A percentile compares a stretch with the other conserved stretches of the same genome.
These are phyloP conservation scores for Prinsepia uniflora DNA, from an alignment of 306 rosid genomes.

Conservation along the genomic window DNA sequence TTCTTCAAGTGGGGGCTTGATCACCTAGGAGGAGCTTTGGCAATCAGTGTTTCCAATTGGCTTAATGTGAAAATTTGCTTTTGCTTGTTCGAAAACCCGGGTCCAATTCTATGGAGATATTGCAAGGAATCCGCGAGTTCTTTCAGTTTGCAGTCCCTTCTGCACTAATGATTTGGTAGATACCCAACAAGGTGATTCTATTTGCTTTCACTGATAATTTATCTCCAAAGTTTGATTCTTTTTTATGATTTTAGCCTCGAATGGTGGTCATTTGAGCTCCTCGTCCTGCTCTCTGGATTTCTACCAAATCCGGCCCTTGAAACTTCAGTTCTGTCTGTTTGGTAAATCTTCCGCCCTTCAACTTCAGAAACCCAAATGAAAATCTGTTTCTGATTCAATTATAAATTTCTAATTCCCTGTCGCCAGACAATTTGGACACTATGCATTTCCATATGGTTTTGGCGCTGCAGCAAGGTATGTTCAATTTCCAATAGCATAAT, in stretches of 20 bases:
- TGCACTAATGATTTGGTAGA: constrained; percentile 46
- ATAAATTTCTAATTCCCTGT: neutral
- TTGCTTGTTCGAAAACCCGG: constrained; percentile 42
- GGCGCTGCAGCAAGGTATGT: constrained; percentile 26
- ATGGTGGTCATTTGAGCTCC: no score
- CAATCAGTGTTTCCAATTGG: constrained; percentile 51
- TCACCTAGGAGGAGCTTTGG: constrained; percentile 52
- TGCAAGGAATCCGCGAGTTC: constrained; percentile 46
- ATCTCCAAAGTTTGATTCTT: neutral
- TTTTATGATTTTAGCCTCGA: neutral
- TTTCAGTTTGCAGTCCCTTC: constrained; percentile 53
- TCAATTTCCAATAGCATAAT: neutral
- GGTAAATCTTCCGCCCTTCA: no score
- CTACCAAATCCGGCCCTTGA: no score
- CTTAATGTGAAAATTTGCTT: constrained; percentile 40
- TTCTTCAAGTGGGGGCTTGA: constrained; percentile 42
- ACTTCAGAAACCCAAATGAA: neutral
- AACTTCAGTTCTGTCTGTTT: no score
- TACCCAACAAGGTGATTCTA: neutral
- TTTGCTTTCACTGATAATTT: neutral
- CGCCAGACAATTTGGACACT: constrained; percentile 12
- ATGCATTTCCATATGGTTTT: constrained; percentile 15
- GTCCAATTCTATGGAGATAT: constrained; percentile 41
- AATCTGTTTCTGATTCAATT: no score
- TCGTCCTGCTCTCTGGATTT: no score